Evolutionary conservation across 805 yeast genomes (phyloP), one percentile per base, ranked within the genome.

Genomic region (Candida hungchunana): DNA sequence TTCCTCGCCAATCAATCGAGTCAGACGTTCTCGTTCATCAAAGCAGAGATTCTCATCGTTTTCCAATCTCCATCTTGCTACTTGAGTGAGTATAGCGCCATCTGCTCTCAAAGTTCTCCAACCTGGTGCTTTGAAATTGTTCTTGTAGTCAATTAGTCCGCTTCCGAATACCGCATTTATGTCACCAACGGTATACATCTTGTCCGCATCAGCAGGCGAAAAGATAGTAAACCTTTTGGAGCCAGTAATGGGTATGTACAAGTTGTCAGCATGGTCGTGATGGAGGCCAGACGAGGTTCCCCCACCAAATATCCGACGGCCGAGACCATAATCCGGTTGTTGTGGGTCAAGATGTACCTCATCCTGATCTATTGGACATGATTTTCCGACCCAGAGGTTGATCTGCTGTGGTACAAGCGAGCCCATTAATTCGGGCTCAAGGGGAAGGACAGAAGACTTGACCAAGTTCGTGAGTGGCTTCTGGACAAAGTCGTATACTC

Each of bases 181-280:
- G 16, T 66, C 63, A 0, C 90, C 93, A n/a, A 76, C 75, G 0
- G 88, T 80, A 54, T 70, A 68, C 54, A 82, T 58, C 39, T 69
- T 68, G 2, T 55, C 55, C 0, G 81, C 86, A 48, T 77, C 83
- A 18, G 62, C 60, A 1, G 93, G 90, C 5, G 79, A 64, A 50
- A 69, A 80, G 6, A 82, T 48, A 0, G 89, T 81, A 55, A 82
- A 82, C 41, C 88, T 54, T 48, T 82, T 82, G 7, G 47, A 51
- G 0, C 90, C 93, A 18, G 67, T 58, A 1, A 76, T 51, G 2
- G 82, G 73, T 5, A 82, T 64, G 52, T 82, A 82, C 23, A 82
- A 59, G 49, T 82, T 82, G 51, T 82, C 89, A 2, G 89, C 85
- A 57, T 82, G 89, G 53, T 82, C 90, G 53, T 82, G 90, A 48